Conservation (phyloP, 1,284 basidiomycete species). For the Agaricales sp. region DNA sequence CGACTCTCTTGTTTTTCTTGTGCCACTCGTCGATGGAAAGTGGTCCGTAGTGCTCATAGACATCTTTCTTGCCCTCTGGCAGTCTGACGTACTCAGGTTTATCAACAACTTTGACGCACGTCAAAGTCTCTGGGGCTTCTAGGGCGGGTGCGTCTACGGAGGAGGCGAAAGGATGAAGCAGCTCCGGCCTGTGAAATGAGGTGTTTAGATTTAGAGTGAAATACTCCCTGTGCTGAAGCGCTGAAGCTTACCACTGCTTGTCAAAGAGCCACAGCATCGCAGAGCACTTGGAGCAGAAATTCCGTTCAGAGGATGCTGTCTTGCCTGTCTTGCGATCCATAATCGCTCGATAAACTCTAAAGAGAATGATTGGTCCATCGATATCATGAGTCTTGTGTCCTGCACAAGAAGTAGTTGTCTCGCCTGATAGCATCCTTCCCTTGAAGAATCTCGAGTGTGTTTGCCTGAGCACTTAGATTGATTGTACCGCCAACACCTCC, state of each 20-base stretch:
- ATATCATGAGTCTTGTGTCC: conserved; percentile 3
- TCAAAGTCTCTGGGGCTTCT: conserved; percentile 34
- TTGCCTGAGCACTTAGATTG: conserved; percentile 40
- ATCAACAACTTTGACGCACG: conserved; percentile 32
- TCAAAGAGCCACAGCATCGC: conserved; percentile 55
- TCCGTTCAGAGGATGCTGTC: conserved; percentile 42
- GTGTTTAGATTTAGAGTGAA: conserved; percentile 1
- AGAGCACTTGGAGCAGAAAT: conserved; percentile 48
- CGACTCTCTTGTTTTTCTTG: conserved; percentile 32
- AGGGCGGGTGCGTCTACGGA: conserved; percentile 45
- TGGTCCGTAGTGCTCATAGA: conserved; percentile 29
- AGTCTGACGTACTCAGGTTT: conserved; percentile 50
- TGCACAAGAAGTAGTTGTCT: neutral
- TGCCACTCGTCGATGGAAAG: conserved; percentile 48
- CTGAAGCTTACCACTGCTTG: conserved; percentile 28
- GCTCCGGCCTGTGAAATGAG: conserved; percentile 38
- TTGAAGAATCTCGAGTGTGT: conserved; percentile 34
- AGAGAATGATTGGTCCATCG: conserved; percentile 1
- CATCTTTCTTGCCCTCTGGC: conserved; percentile 42
- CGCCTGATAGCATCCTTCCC: conserved; percentile 44
- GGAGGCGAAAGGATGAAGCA: conserved; percentile 52
- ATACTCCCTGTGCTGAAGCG: neutral
- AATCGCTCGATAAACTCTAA: conserved; percentile 45
- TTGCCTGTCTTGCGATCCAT: conserved; percentile 38
- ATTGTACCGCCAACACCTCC: conserved; percentile 49